Base-by-base conservation (phyloP, 306 rosid species). In the Oemleria cerasiformis region DNA sequence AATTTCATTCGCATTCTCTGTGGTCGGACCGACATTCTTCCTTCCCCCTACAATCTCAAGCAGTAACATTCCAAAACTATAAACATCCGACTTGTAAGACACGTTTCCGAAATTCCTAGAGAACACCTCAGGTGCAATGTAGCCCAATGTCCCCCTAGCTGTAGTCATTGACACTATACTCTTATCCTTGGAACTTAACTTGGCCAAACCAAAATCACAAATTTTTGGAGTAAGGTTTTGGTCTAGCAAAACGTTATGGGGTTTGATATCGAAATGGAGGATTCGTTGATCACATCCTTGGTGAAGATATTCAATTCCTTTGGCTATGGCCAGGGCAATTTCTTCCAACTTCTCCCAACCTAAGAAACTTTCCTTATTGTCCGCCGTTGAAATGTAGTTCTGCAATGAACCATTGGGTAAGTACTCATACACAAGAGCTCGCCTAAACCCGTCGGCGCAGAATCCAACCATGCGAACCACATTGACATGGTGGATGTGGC, bases 391-490 rank as follows among this genome's bases (percentile, higher is more conserved):
- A 58, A 59, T 76, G 81, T 58, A 53, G 7, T 84, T 70, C 2
- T 75, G 73, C 2, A 80, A 23, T 15, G 87, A 84, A 49, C 75
- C 82, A 50, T 77, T 84, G 30, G 82, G 74, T 2, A 80, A 67
- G 59, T 71, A 77, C 9, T 80, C 85, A 62, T 84, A 84, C 44
- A 84, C 47, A 45, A 80, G 81, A 44, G 83, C 88, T 58, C 84
- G 68, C 54, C 34, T 14, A 55, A 65, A 72, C 5, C 81, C 80
- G 60, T 84, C 88, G 0, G 86, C 81, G 14, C 85, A 84, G 30
- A 75, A 84, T 17, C 85, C 86, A 50, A 84, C 79, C 48, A 84
- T 5, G 21, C 85, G 86, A 41, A 73, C 79, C 14, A 81, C 77
- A 16, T 84, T 84, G 30, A 81, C 75, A 51, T 81, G 88, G 60